Base-by-base conservation (phyloP, 192 early-diverging fungal genomes). In the Podila horticola region DNA sequence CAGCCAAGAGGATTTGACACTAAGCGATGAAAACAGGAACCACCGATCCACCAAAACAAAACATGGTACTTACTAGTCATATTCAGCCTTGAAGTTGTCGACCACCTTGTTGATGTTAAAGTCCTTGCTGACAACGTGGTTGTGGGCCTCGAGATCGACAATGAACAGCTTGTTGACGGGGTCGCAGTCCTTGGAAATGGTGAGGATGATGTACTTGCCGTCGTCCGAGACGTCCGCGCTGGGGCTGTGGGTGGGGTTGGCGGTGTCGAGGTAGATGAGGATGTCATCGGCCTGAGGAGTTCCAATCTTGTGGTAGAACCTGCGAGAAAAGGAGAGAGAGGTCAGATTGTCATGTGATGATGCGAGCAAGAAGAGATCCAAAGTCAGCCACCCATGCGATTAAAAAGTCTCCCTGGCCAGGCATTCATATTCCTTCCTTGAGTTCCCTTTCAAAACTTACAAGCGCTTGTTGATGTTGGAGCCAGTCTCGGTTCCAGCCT, bases 271-370 rank as follows among this genome's bases (percentile, higher is more conserved):
- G 76, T 75, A 89, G 59, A 92, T 72, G 45, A 91, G 75, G 38
- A 88, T 66, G 72, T 94, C 93, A 26, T 92, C 75, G 8, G 69
- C 65, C 75, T 92, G 91, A 28, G 86, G 64, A 34, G 89, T 92
- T 28, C 89, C 91, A 15, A 89, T 64, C 72, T 77, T 83, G 79
- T 90, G 89, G 63, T 89, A 89, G 75, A 62, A 89, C 19, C 84
- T 74, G 59, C n/a, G n/a, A n/a, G n/a, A n/a, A 36, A 34, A 11
- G 34, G 9, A 36, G 34, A 36, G 9, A 11, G 34, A 5, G 33
- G 0, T 4, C 4, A 34, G 33, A 26, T 24, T 34, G n/a, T 11
- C 8, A 15, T 19, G 17, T 38, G 4, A 63, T 34, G 33, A 34
- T 34, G 4, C 6, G 2, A 17, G 20, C 41, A 45, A 17, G 15